Evolutionary conservation across 2,329 filamentous ascomycete genomes (phyloP).

Genomic region (Fusarium armeniacum): DNA sequence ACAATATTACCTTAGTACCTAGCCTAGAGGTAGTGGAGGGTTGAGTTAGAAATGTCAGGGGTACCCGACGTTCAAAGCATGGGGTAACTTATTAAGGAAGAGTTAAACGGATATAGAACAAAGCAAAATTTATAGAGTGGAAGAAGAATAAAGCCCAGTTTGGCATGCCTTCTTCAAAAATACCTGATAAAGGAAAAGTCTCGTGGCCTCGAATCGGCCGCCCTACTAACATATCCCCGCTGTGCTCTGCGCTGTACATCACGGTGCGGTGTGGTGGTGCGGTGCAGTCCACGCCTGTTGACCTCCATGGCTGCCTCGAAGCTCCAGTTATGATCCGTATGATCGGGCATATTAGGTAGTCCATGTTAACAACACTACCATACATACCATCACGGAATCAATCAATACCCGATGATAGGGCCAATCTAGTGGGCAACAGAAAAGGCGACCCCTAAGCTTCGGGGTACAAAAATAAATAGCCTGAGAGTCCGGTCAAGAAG

Average conservation of each 20-base stretch:
- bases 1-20: background rate
- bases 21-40: background rate
- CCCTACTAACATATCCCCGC: conserved; percentile 20
- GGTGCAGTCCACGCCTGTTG: conserved; percentile 17
- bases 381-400: conserved; percentile 3
- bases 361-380: conserved; percentile 2
- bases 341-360: background rate
- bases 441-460: background rate
- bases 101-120: conserved; percentile 13
- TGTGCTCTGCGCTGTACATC: conserved; percentile 31
- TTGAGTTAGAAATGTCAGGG: conserved; percentile 24
- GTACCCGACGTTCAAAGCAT: conserved; percentile 19
- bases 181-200: conserved; percentile 22
- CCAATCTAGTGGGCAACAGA: conserved; percentile 8
- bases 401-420: conserved; percentile 34
- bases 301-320: background rate
- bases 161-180: background rate
- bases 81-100: conserved; percentile 7
- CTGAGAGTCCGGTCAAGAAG: background rate
- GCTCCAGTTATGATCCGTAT: conserved; percentile 32
- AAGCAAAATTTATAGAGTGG: background rate
- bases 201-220: conserved; percentile 28
- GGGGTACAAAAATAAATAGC: background rate
- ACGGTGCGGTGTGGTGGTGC: conserved; percentile 12
- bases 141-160: background rate